phyloP scores from a whole-genome alignment of 139 green algal genomes.

The Coelastrella sp. region DNA sequence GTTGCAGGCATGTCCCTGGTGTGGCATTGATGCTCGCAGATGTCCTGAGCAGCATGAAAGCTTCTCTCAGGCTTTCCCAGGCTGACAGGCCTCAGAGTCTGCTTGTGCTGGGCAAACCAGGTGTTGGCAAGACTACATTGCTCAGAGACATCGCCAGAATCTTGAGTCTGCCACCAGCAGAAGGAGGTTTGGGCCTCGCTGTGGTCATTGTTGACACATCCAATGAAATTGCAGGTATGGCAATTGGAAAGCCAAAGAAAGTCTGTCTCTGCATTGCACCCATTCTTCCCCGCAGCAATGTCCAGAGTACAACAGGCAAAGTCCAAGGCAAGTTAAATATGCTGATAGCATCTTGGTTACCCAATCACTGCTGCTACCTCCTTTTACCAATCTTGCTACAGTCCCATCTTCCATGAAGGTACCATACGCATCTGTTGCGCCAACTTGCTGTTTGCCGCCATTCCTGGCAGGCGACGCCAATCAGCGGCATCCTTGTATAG shows the following conservation, averaged over 20 bases:
- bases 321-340: too few relatives aligned
- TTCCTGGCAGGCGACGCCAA: conserved; percentile 60
- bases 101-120: conserved; percentile 28
- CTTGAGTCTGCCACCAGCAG: conserved; percentile 42
- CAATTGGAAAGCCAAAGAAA: neutral
- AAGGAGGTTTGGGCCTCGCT: conserved; percentile 19
- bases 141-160: conserved; percentile 63
- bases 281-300: too few relatives aligned
- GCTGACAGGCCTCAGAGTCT: neutral
- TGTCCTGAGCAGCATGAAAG: conserved; percentile 64
- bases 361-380: too few relatives aligned
- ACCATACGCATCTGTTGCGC: neutral
- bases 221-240: conserved; percentile 63
- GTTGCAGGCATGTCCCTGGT: conserved; percentile 56
- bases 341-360: too few relatives aligned
- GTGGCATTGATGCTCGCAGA: conserved; percentile 60
- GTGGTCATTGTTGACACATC: conserved; percentile 74
- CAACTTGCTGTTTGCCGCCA: neutral
- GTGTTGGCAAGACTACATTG: conserved; percentile 71
- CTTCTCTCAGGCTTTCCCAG: neutral
- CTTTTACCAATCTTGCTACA: too few relatives aligned
- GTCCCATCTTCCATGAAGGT: neutral
- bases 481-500: conserved; percentile 71
- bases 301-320: too few relatives aligned
- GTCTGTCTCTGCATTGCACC: neutral